phyloP scores from a whole-genome alignment of 345 rosid genomes.

The Reutealis trisperma region DNA sequence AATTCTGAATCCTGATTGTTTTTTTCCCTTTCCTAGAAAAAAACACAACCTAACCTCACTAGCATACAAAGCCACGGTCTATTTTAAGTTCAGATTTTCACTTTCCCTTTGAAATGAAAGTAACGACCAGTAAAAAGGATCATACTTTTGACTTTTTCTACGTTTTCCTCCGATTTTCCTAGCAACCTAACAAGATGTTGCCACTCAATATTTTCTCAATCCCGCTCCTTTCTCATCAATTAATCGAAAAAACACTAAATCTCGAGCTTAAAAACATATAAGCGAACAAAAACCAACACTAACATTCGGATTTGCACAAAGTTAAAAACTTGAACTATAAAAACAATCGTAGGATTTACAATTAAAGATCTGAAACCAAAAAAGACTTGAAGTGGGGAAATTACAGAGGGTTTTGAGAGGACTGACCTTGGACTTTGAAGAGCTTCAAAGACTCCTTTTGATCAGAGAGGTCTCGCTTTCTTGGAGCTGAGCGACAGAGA shows the following conservation, averaged over 20 bases:
- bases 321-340: not conserved
- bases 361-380: slow-evolving; percentile 20
- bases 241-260: not conserved
- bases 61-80: not conserved
- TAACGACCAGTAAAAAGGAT: not conserved
- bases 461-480: slow-evolving; percentile 13
- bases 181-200: slow-evolving; percentile 6
- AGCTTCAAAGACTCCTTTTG: slow-evolving; percentile 14
- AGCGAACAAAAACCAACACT: not conserved
- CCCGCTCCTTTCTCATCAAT: not conserved
- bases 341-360: not conserved
- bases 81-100: not conserved
- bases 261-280: slow-evolving; percentile 1
- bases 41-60: not conserved
- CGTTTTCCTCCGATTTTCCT: slow-evolving; percentile 12
- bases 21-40: not conserved
- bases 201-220: not conserved
- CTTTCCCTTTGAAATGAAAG: not conserved
- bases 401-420: slow-evolving; percentile 21
- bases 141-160: slow-evolving; percentile 4
- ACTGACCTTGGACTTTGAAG: slow-evolving; percentile 50
- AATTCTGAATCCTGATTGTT: not conserved
- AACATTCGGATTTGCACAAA: not conserved
- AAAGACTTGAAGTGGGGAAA: not conserved
- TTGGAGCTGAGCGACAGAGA: not conserved